A percentile compares a stretch with the other conserved stretches of the same genome.
Conservation (phyloP, 1,284 basidiomycete genomes). For the Kalmanozyma brasiliensis region DNA sequence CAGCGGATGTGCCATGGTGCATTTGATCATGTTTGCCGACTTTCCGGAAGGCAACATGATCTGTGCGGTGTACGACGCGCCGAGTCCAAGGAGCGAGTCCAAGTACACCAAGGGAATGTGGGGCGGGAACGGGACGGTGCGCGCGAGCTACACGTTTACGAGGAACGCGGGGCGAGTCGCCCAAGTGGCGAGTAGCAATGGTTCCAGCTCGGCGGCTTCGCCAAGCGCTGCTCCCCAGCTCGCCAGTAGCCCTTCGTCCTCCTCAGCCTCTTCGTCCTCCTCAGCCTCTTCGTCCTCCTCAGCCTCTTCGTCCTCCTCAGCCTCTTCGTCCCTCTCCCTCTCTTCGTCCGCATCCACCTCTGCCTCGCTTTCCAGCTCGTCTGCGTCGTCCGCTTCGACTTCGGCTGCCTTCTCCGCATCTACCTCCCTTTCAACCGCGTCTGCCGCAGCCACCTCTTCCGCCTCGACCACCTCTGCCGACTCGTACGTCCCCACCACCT, state of each 20-base stretch:
- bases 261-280: too few species aligned
- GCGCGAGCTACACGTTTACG: slow-evolving; percentile 22
- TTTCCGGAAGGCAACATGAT: slow-evolving; percentile 32
- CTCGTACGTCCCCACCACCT: background rate
- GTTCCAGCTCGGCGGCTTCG: too few species aligned
- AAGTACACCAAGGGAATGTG: slow-evolving; percentile 22
- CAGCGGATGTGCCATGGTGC: slow-evolving; percentile 26
- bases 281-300: too few species aligned
- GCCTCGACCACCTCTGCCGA: background rate
- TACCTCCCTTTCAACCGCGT: too few species aligned
- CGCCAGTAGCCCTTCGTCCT: too few species aligned
- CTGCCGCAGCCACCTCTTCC: background rate
- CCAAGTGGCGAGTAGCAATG: background rate
- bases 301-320: too few species aligned
- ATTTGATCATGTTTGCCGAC: slow-evolving; percentile 24
- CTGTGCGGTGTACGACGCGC: slow-evolving; percentile 18
- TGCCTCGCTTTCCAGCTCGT: background rate
- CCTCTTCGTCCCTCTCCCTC: too few species aligned
- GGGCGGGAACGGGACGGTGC: slow-evolving; percentile 20
- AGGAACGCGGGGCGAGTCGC: slow-evolving; percentile 22
- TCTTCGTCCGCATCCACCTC: background rate
- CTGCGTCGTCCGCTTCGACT: too few species aligned
- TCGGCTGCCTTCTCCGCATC: too few species aligned
- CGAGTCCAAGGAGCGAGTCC: slow-evolving; percentile 4
- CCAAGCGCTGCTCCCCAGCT: too few species aligned